A percentile compares a stretch with the other conserved stretches of the same genome.
Conservation (phyloP, 2,329 filamentous ascomycete genomes). For the Botrytis cinerea region DNA sequence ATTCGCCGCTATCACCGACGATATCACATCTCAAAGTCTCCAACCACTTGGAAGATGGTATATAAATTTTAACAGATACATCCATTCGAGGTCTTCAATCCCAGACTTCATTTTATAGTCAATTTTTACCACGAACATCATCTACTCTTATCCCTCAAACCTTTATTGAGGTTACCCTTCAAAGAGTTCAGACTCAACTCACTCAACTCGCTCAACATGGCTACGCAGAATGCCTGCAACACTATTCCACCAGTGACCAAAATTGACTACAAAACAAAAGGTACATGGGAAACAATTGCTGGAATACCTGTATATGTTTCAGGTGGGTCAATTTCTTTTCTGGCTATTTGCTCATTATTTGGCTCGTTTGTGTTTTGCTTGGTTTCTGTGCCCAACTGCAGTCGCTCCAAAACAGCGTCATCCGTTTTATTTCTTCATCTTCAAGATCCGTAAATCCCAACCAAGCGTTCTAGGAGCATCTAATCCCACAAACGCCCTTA, state of each 20-base stretch:
- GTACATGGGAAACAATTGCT: conserved; percentile 28
- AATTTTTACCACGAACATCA: neutral
- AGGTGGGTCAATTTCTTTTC: neutral
- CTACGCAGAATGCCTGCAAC: conserved; percentile 35
- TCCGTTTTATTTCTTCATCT: neutral
- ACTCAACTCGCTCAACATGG: conserved; percentile 22
- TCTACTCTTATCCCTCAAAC: neutral
- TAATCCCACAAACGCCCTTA: conserved; percentile 55
- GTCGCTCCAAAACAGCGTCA: neutral
- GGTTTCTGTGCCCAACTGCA: neutral
- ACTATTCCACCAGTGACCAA: conserved; percentile 41
- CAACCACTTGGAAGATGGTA: neutral
- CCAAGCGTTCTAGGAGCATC: conserved; percentile 48
- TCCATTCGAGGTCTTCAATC: neutral
- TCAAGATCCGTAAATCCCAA: neutral
- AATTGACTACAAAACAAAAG: conserved; percentile 39
- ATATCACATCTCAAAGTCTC: neutral
- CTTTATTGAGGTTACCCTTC: neutral
- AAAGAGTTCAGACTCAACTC: neutral
- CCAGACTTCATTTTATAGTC: no score
- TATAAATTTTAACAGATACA: neutral
- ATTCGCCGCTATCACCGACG: neutral
- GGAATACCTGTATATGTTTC: conserved; percentile 25
- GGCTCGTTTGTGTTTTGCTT: neutral
- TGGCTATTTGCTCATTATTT: neutral